phyloP scores from a whole-genome alignment of 2,329 filamentous ascomycete species.

The Cercospora zeae-maydis region DNA sequence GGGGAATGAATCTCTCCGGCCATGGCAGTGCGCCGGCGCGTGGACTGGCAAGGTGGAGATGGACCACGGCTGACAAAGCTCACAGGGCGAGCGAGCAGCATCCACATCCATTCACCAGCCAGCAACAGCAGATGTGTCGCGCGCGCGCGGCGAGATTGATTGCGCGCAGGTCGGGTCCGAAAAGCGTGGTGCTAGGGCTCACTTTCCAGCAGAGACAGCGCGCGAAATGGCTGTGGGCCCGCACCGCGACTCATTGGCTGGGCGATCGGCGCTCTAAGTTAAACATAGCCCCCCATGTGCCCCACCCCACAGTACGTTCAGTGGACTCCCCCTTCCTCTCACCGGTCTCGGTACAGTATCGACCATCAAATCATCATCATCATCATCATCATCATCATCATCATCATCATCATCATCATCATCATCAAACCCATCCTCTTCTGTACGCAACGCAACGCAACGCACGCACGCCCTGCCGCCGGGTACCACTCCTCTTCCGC shows the following conservation, averaged over 20 bases:
- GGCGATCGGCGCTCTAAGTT: not conserved
- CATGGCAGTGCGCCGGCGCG: not conserved
- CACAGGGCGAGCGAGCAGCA: not conserved
- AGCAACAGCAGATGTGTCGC: not conserved
- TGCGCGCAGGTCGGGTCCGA: not conserved
- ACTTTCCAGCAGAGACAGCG: not conserved
- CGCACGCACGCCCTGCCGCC: too few relatives aligned
- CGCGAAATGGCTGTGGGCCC: not conserved
- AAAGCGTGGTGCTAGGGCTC: not conserved
- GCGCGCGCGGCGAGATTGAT: not conserved
- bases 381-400: not conserved
- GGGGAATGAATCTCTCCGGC: too few relatives aligned
- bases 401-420: not conserved
- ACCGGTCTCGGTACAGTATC: slow-evolving; percentile 6
- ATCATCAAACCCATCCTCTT: not conserved
- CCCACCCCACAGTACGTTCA: too few relatives aligned
- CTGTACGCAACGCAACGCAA: too few relatives aligned
- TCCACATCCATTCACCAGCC: not conserved
- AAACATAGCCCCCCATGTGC: slow-evolving; percentile 7
- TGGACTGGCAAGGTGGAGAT: slow-evolving; percentile 10
- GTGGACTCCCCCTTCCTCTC: too few relatives aligned
- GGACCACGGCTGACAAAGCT: not conserved
- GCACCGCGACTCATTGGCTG: not conserved
- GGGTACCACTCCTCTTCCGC: not conserved
- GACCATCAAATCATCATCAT: too few relatives aligned